Base-by-base conservation (phyloP, 2,329 filamentous ascomycete species). In the Fusarium nygamai region DNA sequence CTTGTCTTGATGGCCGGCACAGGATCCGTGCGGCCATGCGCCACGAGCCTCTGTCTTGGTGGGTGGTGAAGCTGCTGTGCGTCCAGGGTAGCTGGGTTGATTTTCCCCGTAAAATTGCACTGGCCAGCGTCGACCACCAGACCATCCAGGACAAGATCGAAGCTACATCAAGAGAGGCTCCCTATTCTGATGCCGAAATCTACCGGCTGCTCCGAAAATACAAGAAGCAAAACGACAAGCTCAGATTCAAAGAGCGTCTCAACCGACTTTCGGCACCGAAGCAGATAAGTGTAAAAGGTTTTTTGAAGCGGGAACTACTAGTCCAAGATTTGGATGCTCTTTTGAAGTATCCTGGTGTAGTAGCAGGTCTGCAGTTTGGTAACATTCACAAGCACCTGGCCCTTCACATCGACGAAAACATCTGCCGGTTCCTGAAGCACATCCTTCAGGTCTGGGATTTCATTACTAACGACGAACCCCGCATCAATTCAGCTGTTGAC, bases 321-420 rank as follows among this genome's bases (percentile, higher is more conserved):
- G 58, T 61, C 13, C 22, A 27, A 34, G 44, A 20, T 8, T 29
- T 61, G 34, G 58, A 61, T 50, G 44, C 58, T 36, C 41, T 58
- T 24, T 41, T 50, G 10, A 41, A 61, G 22, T 61, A 27, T 19
- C 58, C 58, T 22, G 44, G 58, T 20, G 29, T 61, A 17, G 12
- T 41, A 3, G 44, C 27, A 24, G 58, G 58, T 10, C 22, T 61
- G 16, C 34, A 61, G 34, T 31, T 61, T 13, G 58, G 58, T 17
- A 61, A 61, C 29, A 11, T 61, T 33, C 58, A 61, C 19, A 61
- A 61, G 44, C 58, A 61, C 46, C 44, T 61, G 20, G 57, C 57
- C 27, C 46, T 61, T 22, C 44, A 61, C n/a, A 61, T 61, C 31
- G 57, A 61, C 12, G 57, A 61, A n/a, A 39, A 61, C 12, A 48